Conservation (phyloP, 305 asterid genomes). For the Solanum chacoense region DNA sequence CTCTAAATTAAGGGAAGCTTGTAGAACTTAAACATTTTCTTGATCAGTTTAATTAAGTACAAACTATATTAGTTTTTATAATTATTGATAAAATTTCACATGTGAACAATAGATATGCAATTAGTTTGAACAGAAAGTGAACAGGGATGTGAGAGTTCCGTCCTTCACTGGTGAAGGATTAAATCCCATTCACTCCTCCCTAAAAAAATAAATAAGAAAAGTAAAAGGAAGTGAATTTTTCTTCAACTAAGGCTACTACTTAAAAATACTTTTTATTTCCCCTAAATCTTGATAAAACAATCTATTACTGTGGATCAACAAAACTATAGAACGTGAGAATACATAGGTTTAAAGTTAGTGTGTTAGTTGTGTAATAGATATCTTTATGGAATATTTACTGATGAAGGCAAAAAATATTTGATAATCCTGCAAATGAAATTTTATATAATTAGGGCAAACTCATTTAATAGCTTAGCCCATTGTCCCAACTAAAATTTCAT, state of each 20-base stretch:
- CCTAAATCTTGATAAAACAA: background rate
- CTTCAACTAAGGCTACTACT: background rate
- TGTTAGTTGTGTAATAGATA: background rate
- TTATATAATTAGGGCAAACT: background rate
- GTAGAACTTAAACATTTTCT: background rate
- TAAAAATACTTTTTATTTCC: background rate
- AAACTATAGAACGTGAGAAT: background rate
- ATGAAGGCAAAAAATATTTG: background rate
- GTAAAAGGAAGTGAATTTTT: background rate
- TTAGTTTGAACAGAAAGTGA: background rate
- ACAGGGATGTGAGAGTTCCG: background rate
- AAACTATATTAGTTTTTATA: background rate
- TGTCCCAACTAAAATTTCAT: background rate
- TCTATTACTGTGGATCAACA: background rate
- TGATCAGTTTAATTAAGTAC: background rate
- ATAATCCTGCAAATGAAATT: background rate
- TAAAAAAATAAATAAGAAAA: too few species aligned
- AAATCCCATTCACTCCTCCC: background rate
- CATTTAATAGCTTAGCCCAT: background rate
- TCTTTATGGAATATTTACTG: background rate
- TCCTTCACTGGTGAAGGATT: background rate
- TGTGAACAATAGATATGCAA: background rate
- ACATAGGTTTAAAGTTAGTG: background rate
- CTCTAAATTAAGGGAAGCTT: background rate
- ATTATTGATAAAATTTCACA: background rate